phyloP scores from a whole-genome alignment of 2,329 filamentous ascomycete species.

The Dendryphion nanum region DNA sequence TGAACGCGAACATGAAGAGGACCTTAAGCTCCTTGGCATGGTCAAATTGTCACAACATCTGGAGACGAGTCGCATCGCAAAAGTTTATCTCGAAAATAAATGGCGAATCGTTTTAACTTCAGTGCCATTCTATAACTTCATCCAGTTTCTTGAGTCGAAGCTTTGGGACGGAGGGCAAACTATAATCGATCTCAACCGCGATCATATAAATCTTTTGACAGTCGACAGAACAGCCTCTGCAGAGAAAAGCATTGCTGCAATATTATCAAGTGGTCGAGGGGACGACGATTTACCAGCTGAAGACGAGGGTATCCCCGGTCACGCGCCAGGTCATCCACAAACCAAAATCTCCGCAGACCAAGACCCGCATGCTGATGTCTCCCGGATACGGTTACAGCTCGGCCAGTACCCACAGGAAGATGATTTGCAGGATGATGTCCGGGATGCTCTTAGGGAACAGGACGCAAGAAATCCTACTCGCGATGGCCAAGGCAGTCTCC shows the following conservation, averaged over 20 bases:
- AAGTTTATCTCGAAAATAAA: conserved; percentile 80
- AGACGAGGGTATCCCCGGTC: conserved; percentile 68
- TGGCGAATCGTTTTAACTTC: conserved; percentile 89
- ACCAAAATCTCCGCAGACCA: conserved; percentile 50
- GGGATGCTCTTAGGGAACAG: conserved; percentile 81
- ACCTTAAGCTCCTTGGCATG: conserved; percentile 71
- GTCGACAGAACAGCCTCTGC: conserved; percentile 56
- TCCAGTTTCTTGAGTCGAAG: conserved; percentile 88
- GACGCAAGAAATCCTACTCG: conserved; percentile 74
- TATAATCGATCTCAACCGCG: conserved; percentile 70
- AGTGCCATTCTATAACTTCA: conserved; percentile 76
- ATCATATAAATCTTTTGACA: conserved; percentile 58
- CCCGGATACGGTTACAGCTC: conserved; percentile 62
- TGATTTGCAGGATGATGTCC: conserved; percentile 79
- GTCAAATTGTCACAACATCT: conserved; percentile 77
- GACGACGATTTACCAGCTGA: conserved; percentile 60
- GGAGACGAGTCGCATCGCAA: conserved; percentile 71
- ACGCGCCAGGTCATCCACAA: conserved; percentile 63
- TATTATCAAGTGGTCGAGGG: conserved; percentile 55
- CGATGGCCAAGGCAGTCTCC: conserved; percentile 68
- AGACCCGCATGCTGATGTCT: conserved; percentile 56
- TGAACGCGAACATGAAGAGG: conserved; percentile 74
- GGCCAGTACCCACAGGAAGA: conserved; percentile 81
- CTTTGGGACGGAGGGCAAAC: conserved; percentile 75
- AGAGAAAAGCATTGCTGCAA: conserved; percentile 60